phyloP scores from a whole-genome alignment of 2,329 filamentous ascomycete genomes.

The Cladophialophora chaetospira region DNA sequence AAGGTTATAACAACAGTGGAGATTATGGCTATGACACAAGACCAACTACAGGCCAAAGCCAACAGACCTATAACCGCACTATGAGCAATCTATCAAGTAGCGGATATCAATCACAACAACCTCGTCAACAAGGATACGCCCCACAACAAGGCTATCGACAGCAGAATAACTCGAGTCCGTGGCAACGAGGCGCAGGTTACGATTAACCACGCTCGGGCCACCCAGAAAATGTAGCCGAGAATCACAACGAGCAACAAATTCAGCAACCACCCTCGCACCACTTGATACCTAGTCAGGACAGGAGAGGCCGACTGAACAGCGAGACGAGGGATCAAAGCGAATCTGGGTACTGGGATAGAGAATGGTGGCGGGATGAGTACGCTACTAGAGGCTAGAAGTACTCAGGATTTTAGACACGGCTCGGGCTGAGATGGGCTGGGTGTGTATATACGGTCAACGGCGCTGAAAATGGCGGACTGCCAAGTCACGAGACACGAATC shows the following conservation, averaged over 20 bases:
- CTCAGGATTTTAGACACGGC: background rate
- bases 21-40: constrained; percentile 28
- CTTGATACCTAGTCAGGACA: constrained; percentile 11
- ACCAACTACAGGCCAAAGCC: constrained; percentile 30
- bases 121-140: constrained; percentile 27
- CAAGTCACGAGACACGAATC: constrained; percentile 21
- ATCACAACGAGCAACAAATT: constrained; percentile 1
- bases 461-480: background rate
- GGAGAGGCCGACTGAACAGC: constrained; percentile 22
- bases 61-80: constrained; percentile 38
- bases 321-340: constrained; percentile 23
- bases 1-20: constrained; percentile 28
- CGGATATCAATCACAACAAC: constrained; percentile 28
- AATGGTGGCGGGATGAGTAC: constrained; percentile 30
- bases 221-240: background rate
- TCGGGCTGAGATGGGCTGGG: background rate
- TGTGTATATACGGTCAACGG: background rate
- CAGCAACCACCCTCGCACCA: background rate
- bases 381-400: constrained; percentile 4
- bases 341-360: constrained; percentile 35
- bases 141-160: constrained; percentile 44
- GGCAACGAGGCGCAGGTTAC: constrained; percentile 67
- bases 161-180: constrained; percentile 60
- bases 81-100: constrained; percentile 22
- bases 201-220: constrained; percentile 51